A percentile compares a stretch with the other conserved stretches of the same genome.
Conservation (phyloP, 176 grass and related monocot species). For the Avena atlantica region DNA sequence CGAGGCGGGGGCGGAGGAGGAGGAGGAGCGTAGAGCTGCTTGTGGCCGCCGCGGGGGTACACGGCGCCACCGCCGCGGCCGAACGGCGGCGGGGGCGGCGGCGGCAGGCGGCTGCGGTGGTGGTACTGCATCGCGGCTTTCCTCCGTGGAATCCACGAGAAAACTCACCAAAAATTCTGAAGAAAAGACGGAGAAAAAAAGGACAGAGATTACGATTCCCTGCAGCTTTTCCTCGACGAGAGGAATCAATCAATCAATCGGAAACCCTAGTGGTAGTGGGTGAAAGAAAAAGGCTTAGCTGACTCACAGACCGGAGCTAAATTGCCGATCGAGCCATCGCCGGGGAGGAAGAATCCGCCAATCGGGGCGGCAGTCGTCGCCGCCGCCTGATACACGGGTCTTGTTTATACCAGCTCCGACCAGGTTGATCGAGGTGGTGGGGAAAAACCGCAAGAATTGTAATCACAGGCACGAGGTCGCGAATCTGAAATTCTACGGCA, state of each 20-base stretch:
- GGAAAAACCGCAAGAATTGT: not conserved
- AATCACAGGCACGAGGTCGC: conserved; percentile 19
- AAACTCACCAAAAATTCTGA: conserved; percentile 51
- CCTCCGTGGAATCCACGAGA: conserved; percentile 38
- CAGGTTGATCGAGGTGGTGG: conserved; percentile 24
- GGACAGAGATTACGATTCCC: conserved; percentile 42
- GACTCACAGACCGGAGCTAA: conserved; percentile 44
- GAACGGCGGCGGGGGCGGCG: conserved; percentile 44
- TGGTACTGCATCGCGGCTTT: conserved; percentile 58
- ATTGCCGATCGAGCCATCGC: conserved; percentile 32
- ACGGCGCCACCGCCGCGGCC: conserved; percentile 41
- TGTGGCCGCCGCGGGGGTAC: conserved; percentile 45
- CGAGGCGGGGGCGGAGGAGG: conserved; percentile 18
- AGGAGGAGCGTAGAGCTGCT: conserved; percentile 29
- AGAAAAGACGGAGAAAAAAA: conserved; percentile 28
- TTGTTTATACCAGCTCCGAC: not conserved
- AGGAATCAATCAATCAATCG: conserved; percentile 25
- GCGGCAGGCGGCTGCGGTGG: conserved; percentile 40
- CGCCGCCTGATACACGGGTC: conserved; percentile 24
- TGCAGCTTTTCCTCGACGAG: conserved; percentile 32
- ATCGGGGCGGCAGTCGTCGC: conserved; percentile 7
- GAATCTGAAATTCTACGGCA: conserved; percentile 42
- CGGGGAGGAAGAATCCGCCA: not conserved
- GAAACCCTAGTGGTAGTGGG: conserved; percentile 47
- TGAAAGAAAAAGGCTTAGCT: not conserved